phyloP scores from a whole-genome alignment of 306 rosid species.

The Spatholobus suberectus region DNA sequence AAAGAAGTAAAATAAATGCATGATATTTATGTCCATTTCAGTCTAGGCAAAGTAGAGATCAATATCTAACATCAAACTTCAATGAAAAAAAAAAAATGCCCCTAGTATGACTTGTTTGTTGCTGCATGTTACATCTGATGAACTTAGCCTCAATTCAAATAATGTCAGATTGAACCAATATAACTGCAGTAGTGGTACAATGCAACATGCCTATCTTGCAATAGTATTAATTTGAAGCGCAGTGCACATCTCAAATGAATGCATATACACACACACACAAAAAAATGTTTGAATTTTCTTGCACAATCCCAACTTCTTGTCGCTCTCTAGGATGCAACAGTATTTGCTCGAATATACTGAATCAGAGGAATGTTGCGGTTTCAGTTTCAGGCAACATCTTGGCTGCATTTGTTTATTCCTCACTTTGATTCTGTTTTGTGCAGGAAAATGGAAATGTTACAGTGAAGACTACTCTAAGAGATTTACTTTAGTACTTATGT shows the following conservation, averaged over 20 bases:
- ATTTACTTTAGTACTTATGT: constrained; percentile 53
- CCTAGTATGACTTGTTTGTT: neutral
- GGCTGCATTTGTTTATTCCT: neutral
- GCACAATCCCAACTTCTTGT: constrained; percentile 9
- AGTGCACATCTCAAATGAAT: neutral
- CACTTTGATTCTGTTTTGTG: constrained; percentile 34
- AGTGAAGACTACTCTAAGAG: constrained; percentile 64
- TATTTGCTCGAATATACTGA: constrained; percentile 16
- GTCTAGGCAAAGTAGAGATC: neutral
- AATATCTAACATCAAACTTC: neutral
- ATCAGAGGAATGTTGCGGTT: constrained; percentile 24
- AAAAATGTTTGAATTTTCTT: neutral
- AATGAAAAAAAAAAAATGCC: neutral
- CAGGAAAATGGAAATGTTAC: constrained; percentile 53
- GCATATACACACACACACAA: neutral
- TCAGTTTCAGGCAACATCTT: constrained; percentile 29
- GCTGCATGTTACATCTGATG: constrained; percentile 12
- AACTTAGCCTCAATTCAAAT: constrained; percentile 9
- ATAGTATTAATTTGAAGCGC: neutral
- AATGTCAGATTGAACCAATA: neutral
- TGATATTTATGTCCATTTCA: neutral
- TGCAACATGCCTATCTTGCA: neutral
- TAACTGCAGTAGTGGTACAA: neutral
- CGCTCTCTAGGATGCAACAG: constrained; percentile 12
- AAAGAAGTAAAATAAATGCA: neutral